Base-by-base conservation (phyloP, 1,284 basidiomycete species). In the Moesziomyces sp. region DNA sequence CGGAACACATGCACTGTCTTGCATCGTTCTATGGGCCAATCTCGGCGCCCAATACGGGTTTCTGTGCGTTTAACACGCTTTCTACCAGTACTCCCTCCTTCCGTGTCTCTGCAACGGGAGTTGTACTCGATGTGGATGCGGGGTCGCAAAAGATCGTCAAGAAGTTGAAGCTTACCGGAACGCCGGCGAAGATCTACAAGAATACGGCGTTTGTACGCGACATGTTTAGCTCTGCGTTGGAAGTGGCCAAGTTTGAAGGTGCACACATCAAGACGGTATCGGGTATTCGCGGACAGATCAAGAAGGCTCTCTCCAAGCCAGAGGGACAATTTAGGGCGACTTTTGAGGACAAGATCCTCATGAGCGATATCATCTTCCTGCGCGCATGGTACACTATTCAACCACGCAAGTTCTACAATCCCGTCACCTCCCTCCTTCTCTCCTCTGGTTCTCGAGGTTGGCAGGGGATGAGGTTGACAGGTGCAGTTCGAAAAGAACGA, bases 1-100 rank as follows among this genome's bases (percentile, higher is more conserved):
- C 96, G 0, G 97, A 99, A 85, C 96, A 99, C 82, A 97, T 97
- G 94, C 97, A 99, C 84, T 99, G 96, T 81, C 93, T 92, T 79
- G 96, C 96, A 3, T 96, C 95, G 0, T 98, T 99, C 86, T 84
- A 80, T 46, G 81, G 76, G 1, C 81, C 82, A 10, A 58, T 73
- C 30, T 65, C 73, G 9, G 71, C 78, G 40, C 82, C 80, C 18
- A 97, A 97, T 85, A 97, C 94, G 0, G 95, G 96, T 8, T 68
- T 99, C 86, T 97, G 94, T 84, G 93, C 96, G 1, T 98, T 99
- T 88, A 98, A 96, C 85, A 90, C 92, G 1, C 86, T 99, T 7
- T 86, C 88, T 0, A 87, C 87, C 18, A 89, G 90, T 0, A 87
- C 86, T 0, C 86, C 91, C 0, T 91, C 90, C 0, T 99, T 99